Conservation (phyloP, 495 filamentous ascomycete species). For the Penicillium simplicissimum region DNA sequence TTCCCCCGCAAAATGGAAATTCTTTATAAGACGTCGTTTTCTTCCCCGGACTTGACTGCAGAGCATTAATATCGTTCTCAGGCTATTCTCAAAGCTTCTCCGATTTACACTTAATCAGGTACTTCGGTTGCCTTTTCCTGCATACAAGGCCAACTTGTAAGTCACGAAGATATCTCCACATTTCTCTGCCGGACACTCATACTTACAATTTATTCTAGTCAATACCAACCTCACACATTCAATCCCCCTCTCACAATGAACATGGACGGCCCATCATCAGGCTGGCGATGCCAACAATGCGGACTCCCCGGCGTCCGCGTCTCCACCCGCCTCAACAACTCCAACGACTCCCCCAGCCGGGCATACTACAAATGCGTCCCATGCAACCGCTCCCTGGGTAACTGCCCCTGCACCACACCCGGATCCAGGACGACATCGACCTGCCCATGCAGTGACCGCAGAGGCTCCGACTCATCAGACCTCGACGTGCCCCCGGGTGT, state of each 20-base stretch:
- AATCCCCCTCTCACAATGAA: conserved; percentile 2
- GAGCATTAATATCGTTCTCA: conserved; percentile 1
- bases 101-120: neutral
- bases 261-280: conserved; percentile 3
- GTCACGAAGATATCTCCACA: neutral
- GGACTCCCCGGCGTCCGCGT: conserved; percentile 27
- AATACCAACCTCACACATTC: neutral
- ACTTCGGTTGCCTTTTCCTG: conserved; percentile 4
- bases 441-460: conserved; percentile 15
- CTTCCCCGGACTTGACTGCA: conserved; percentile 10
- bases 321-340: conserved; percentile 1
- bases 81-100: conserved; percentile 4
- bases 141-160: conserved; percentile 1
- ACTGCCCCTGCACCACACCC: conserved; percentile 24
- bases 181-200: neutral
- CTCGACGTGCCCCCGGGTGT: conserved; percentile 9
- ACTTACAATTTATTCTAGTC: conserved; percentile 2
- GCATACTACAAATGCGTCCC: conserved; percentile 27
- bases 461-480: conserved; percentile 8
- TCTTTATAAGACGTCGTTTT: conserved; percentile 11
- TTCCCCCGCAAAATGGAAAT: conserved; percentile 18
- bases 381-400: conserved; percentile 22
- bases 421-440: conserved; percentile 19
- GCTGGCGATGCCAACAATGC: conserved; percentile 19
- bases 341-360: neutral